Percentiles rank a stretch among this genome's conserved stretches.
Conservation (phyloP, 768 basidiomycete species). For the Dentipellis fragilis region DNA sequence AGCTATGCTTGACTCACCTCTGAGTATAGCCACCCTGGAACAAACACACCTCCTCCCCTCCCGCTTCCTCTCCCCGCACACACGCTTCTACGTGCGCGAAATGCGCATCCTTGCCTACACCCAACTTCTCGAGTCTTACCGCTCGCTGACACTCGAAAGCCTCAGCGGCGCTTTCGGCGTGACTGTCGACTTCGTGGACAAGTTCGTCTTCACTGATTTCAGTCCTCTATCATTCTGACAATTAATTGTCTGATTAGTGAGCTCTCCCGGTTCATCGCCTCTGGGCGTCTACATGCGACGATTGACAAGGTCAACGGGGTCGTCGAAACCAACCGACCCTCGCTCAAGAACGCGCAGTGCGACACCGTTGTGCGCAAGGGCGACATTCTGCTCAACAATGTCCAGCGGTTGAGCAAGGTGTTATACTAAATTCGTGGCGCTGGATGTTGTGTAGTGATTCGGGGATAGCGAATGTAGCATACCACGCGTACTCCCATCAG, state of each 20-base stretch:
- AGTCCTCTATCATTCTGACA: neutral
- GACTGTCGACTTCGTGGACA: constrained; percentile 77
- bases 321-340: constrained; percentile 80
- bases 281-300: constrained; percentile 71
- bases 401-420: constrained; percentile 88
- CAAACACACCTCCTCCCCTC: constrained; percentile 82
- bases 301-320: constrained; percentile 95
- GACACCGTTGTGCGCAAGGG: constrained; percentile 91
- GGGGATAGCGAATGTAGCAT: no score
- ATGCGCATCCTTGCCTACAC: constrained; percentile 92
- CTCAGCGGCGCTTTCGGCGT: constrained; percentile 86
- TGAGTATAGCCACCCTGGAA: constrained; percentile 66
- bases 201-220: constrained; percentile 26
- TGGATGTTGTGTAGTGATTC: no score
- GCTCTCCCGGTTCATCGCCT: constrained; percentile 84
- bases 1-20: constrained; percentile 5
- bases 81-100: constrained; percentile 86
- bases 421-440: constrained; percentile 31
- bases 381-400: constrained; percentile 77
- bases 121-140: constrained; percentile 88
- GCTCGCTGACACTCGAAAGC: constrained; percentile 80
- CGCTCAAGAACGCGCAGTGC: constrained; percentile 77
- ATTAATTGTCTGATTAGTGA: constrained; percentile 40
- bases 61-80: constrained; percentile 75
- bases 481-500: no score